These are phyloP conservation scores for Venturia asperata DNA, from an alignment of 2,329 filamentous ascomycete genomes.

Conservation along the genomic window DNA sequence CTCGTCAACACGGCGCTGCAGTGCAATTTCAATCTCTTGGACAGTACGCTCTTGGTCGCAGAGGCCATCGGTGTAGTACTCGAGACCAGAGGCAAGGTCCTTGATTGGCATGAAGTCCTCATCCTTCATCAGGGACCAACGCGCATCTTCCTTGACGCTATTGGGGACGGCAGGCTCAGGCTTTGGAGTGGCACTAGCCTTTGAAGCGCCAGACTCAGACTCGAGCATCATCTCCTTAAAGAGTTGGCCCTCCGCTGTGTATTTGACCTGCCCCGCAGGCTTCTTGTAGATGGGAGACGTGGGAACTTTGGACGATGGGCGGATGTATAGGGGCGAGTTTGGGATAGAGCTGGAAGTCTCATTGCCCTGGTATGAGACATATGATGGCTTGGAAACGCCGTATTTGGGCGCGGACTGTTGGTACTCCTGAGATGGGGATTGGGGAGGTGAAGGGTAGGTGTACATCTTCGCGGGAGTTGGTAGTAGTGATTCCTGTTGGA, in stretches of 20 bases:
- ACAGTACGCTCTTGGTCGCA: neutral
- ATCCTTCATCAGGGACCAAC: conserved; percentile 3
- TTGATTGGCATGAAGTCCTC: neutral
- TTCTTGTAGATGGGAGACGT: neutral
- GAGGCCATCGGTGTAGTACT: neutral
- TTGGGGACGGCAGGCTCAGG: neutral
- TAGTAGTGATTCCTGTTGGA: neutral
- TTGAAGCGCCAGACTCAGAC: neutral
- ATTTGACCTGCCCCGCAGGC: neutral
- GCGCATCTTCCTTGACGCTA: neutral
- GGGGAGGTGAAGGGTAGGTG: neutral
- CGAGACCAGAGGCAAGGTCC: neutral
- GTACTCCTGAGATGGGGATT: neutral
- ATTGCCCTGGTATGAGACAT: neutral
- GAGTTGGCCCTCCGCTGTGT: neutral
- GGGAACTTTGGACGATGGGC: neutral
- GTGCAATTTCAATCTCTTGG: neutral
- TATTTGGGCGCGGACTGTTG: neutral
- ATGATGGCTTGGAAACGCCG: neutral
- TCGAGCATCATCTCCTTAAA: conserved; percentile 4
- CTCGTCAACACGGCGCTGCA: neutral
- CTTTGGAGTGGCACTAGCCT: neutral
- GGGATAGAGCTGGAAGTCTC: neutral
- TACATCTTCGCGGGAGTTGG: neutral
- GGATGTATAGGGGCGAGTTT: neutral